phyloP scores from a whole-genome alignment of 306 rosid genomes.

The Cucumis cinereus region DNA sequence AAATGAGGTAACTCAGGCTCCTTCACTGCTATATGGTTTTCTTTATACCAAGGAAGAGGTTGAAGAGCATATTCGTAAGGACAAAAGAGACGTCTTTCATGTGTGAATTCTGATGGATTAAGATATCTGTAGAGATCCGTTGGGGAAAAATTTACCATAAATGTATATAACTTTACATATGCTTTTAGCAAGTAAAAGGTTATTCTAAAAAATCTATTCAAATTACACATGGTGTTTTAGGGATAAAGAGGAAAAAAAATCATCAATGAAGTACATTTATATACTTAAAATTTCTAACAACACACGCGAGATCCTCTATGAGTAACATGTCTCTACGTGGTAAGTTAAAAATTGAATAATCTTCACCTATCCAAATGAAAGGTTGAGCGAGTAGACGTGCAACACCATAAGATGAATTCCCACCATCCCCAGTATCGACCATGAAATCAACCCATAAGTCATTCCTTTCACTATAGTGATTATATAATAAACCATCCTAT shows the following conservation, averaged over 20 bases:
- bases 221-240: neutral
- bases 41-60: conserved; percentile 75
- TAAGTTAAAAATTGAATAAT: conserved; percentile 36
- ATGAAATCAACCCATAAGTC: conserved; percentile 95
- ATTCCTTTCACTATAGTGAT: conserved; percentile 62
- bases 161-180: neutral
- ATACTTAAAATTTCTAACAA: conserved; percentile 5
- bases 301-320: conserved; percentile 98
- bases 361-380: conserved; percentile 34
- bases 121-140: conserved; percentile 52
- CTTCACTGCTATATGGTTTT: conserved; percentile 58
- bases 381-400: conserved; percentile 93
- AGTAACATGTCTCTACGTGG: conserved; percentile 80
- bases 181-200: neutral
- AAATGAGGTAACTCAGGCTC: conserved; percentile 79
- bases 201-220: neutral
- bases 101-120: conserved; percentile 80
- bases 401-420: conserved; percentile 86
- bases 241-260: neutral
- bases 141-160: neutral
- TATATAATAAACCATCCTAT: conserved; percentile 52
- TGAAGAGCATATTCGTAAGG: conserved; percentile 95
- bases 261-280: neutral
- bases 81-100: conserved; percentile 75
- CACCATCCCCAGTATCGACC: conserved; percentile 99